phyloP scores from a whole-genome alignment of 164 flowering plant genomes.

The Malania oleifera region DNA sequence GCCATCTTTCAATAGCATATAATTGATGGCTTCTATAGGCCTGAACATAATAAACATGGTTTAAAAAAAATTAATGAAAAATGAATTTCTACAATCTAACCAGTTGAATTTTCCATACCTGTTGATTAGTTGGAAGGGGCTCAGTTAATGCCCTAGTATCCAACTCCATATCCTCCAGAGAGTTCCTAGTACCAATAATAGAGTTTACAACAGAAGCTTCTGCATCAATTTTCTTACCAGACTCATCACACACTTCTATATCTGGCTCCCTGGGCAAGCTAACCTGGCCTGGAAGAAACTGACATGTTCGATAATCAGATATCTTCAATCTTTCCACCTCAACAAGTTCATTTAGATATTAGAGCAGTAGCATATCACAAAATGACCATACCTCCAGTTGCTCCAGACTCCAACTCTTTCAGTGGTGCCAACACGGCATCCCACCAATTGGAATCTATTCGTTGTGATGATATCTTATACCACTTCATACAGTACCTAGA shows the following conservation, averaged over 20 bases:
- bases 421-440: slow-evolving; percentile 73
- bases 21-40: slow-evolving; percentile 78
- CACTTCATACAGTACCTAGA: slow-evolving; percentile 91
- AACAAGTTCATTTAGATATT: slow-evolving; percentile 16
- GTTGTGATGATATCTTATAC: slow-evolving; percentile 66
- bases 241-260: slow-evolving; percentile 9
- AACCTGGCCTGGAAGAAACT: slow-evolving; percentile 5
- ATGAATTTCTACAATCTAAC: background rate
- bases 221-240: slow-evolving; percentile 10
- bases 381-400: slow-evolving; percentile 42
- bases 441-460: slow-evolving; percentile 81
- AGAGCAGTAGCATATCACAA: slow-evolving; percentile 16
- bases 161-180: slow-evolving; percentile 90
- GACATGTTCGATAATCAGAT: background rate
- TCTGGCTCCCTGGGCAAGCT: slow-evolving; percentile 7
- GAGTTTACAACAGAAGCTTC: slow-evolving; percentile 22
- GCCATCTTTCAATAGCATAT: slow-evolving; percentile 94
- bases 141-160: slow-evolving; percentile 89
- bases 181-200: slow-evolving; percentile 32
- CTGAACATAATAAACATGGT: slow-evolving; percentile 32
- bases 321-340: slow-evolving; percentile 11
- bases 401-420: slow-evolving; percentile 59
- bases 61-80: background rate
- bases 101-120: slow-evolving; percentile 32
- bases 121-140: slow-evolving; percentile 97